Base-by-base conservation (phyloP, 1,284 basidiomycete species). In the Phellopilus nigrolimitatus region DNA sequence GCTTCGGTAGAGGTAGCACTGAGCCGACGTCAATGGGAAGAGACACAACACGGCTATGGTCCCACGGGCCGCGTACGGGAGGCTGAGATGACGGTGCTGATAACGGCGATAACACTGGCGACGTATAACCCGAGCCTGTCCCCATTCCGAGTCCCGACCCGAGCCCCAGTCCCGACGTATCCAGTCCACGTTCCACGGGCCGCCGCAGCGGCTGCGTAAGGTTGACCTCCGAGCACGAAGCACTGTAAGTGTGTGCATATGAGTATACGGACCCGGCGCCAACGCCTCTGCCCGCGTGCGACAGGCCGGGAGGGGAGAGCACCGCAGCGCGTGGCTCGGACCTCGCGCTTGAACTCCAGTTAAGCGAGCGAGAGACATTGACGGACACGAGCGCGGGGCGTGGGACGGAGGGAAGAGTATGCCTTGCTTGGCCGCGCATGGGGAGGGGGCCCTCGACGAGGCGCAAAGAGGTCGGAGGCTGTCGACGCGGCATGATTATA, bases 391-490 rank as follows among this genome's bases (percentile, higher is more conserved):
- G 74, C 13, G 74, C 72, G 1, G 79, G 78, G 15, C 67, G 66
- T 9, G 82, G 82, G 13, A 78, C 25, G 22, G 74, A 72, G 13
- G 82, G 83, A 53, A 84, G 67, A 3, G 66, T 71, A 61, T 84
- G 79, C 61, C 75, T 82, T 12, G 79, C 72, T 19, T 67, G 59
- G 39, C 73, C 75, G 54, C 78, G 71, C 13, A 73, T 61, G n/a
- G 82, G 80, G 13, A 74, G 69, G 13, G 80, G 80, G 6, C 80
- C 82, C 22, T 71, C 66, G 43, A 72, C 64, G 49, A 85, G 72
- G 49, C 68, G 74, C 51, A 85, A 74, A 12, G 80, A 70, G 42
- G 77, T 70, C 3, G 82, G 82, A 4, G 82, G 79, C 25, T 73
- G 66, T 27, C 82, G 76, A 58, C 82, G 80, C 53, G 74, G 72